Percentiles rank a stretch among this genome's conserved stretches.
Conservation (phyloP, 345 rosid genomes). For the Arabis alpina region DNA sequence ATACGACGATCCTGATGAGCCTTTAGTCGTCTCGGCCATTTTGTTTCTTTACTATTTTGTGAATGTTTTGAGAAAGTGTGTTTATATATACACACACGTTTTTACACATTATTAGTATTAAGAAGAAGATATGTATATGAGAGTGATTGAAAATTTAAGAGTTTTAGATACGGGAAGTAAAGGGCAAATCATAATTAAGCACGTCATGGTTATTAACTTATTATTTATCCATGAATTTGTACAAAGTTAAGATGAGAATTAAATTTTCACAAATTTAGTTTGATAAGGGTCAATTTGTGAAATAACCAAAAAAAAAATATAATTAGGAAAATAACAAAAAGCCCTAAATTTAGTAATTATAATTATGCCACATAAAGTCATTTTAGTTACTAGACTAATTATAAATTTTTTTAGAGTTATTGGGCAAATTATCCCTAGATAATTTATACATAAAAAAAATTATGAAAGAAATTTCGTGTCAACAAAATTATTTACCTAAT, state of each 20-base stretch:
- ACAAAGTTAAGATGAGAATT: neutral
- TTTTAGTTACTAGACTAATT: too few relatives aligned
- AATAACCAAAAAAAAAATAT: too few relatives aligned
- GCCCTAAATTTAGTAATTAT: too few relatives aligned
- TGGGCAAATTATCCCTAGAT: too few relatives aligned
- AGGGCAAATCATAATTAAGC: constrained; percentile 12
- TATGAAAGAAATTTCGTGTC: too few relatives aligned
- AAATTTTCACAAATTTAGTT: neutral
- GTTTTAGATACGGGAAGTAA: constrained; percentile 23
- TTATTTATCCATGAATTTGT: constrained; percentile 15
- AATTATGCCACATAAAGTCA: too few relatives aligned
- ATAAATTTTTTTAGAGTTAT: too few relatives aligned
- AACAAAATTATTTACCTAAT: too few relatives aligned
- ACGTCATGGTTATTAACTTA: constrained; percentile 31
- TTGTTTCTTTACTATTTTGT: neutral
- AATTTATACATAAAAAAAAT: neutral
- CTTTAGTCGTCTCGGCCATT: constrained; percentile 31
- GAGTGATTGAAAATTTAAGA: constrained; percentile 18
- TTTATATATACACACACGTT: neutral
- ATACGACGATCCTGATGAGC: constrained; percentile 35
- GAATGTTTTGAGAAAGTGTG: constrained; percentile 1
- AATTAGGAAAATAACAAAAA: too few relatives aligned
- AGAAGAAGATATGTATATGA: neutral
- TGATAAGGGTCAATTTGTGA: too few relatives aligned
- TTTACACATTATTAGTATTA: too few relatives aligned